Evolutionary conservation across 495 filamentous ascomycete species (phyloP), one percentile per base, ranked within the genome.

Genomic region (Penicillium cinerascens): DNA sequence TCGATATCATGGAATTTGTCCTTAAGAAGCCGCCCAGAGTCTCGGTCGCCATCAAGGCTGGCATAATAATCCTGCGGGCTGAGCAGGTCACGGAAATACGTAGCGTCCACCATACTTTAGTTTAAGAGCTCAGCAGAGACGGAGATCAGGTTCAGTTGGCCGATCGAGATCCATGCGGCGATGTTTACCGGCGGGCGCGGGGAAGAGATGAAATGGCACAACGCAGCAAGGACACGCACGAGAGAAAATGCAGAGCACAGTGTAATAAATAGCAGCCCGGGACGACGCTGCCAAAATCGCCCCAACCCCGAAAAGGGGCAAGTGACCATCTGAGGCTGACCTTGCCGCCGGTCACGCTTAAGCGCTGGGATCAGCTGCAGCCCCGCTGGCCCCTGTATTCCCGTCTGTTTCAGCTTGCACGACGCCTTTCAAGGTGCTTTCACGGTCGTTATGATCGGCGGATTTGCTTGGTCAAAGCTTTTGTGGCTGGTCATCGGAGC

Each of bases 1-100:
- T 87, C 84, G 36, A 86, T 83, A 59, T 85, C 67, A 11, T 70
- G 52, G 56, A 87, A 85, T 38, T 60, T 66, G 2, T 64, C 44
- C 33, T 40, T 36, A 5, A 66, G 56, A 9, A 67, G 54, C 41
- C 49, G 52, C 9, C 52, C 37, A 6, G 16, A 39, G n/a, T 16
- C 18, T 16, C 37, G 60, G 15, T 51, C 52, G 4, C 37, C 44
- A 2, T 38, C 39, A 17, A 75, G 61, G 38, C 68, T 68, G 17
- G 66, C 60, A 54, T 76, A 77, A 42, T 76, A 77, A 27, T 69
- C 63, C 11, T 56, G 51, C 5, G 72, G 63, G 35, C 55, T 60
- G 20, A 61, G 63, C 2, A 26, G 35, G n/a, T 52, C 52, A 42
- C 39, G 53, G 8, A 29, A 43, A 48, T 50, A 20, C 43, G 44